These are phyloP conservation scores for Abortiporus biennis DNA, from an alignment of 1,284 basidiomycete species.

Conservation along the genomic window DNA sequence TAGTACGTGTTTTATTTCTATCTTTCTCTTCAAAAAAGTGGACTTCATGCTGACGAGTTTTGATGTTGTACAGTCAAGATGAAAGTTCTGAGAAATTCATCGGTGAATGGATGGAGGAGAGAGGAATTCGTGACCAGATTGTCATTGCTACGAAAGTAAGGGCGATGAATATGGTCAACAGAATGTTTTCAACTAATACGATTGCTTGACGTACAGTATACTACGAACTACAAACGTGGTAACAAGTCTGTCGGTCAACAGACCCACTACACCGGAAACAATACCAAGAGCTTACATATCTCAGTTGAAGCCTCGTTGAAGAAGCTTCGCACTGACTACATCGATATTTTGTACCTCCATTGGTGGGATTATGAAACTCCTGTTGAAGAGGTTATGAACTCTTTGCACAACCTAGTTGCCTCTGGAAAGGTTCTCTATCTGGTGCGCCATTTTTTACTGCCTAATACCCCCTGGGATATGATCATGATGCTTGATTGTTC, in stretches of 20 bases:
- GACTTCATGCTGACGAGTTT: too few species aligned
- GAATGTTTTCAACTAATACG: not conserved
- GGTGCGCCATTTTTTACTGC: constrained; percentile 13
- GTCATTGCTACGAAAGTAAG: constrained; percentile 13
- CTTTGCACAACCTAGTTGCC: constrained; percentile 37
- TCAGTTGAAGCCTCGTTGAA: constrained; percentile 32
- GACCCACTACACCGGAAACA: constrained; percentile 40
- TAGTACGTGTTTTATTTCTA: constrained; percentile 38
- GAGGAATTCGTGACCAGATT: constrained; percentile 12
- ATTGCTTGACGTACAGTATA: constrained; percentile 23
- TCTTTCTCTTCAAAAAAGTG: too few species aligned
- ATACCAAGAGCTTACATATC: constrained; percentile 25
- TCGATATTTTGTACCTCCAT: constrained; percentile 38
- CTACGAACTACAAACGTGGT: constrained; percentile 26
- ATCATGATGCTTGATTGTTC: not conserved
- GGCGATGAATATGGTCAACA: not conserved
- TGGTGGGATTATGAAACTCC: constrained; percentile 38
- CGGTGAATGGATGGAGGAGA: constrained; percentile 16
- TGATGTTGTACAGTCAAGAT: constrained; percentile 15
- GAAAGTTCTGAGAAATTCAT: constrained; percentile 14
- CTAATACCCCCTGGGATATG: constrained; percentile 22
- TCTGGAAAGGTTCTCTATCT: constrained; percentile 42
- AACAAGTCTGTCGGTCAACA: constrained; percentile 25
- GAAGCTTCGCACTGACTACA: constrained; percentile 38
- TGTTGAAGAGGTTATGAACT: constrained; percentile 46